Base-by-base conservation (phyloP, 1,284 basidiomycete species). In the Trametes pubescens region DNA sequence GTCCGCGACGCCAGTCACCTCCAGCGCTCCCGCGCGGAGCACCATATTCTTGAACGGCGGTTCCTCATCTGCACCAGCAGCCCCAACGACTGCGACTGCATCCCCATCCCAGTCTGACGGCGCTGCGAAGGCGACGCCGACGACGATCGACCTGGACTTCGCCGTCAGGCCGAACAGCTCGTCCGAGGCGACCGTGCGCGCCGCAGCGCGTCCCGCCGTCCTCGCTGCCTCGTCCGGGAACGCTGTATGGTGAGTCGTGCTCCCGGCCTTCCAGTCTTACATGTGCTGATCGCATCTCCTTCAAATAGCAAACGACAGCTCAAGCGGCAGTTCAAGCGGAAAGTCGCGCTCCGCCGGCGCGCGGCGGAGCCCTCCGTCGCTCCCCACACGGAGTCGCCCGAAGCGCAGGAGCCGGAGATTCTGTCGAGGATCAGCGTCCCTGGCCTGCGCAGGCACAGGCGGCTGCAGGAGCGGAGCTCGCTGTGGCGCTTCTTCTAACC, bases 401-500 rank as follows among this genome's bases (percentile, higher is more conserved):
- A 26, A 5, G 47, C 16, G 26, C 52, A 56, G 37, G 26, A 52
- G 26, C 32, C 24, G 44, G 22, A 51, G 26, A 34, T 59, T 29
- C 22, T 51, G 18, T 55, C 57, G 35, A 46, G 53, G 34, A 61
- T 60, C 54, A 54, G 35, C 29, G 6, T 62, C 14, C 62, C 52
- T n/a, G 57, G 63, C 11, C n/a, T 66, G 29, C 43, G 55, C n/a
- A 57, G 60, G 16, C 62, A 65, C 14, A 59, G 60, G 62, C 59
- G 47, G 56, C 37, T 69, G 59, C 58, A 57, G 49, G 43, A 58
- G 61, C 67, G 67, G 48, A 63, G 65, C 60, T 53, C 65, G 61
- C 49, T 69, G 67, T 69, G 67, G 67, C 43, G 34, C 5, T 35
- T 66, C 49, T 61, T 65, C 59, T 69, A 44, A 63, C 32, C 34